Base-by-base conservation (phyloP, 352 stramenopile genomes). In the Globisporangium barbulae region DNA sequence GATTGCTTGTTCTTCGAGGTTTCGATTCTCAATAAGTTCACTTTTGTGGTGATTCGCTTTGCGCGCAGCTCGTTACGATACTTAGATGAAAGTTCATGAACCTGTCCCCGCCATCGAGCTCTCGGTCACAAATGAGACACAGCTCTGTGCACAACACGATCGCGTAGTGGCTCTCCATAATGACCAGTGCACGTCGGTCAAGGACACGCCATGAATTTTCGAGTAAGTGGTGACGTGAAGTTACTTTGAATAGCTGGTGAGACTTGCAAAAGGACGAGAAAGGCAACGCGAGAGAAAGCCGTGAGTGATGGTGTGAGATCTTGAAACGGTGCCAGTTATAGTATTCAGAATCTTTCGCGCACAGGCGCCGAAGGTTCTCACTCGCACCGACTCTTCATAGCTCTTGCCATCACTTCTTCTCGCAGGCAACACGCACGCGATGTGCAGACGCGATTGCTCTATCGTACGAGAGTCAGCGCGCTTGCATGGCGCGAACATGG, bases 401-500 rank as follows among this genome's bases (percentile, higher is more conserved):
- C 21, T 19, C 8, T 31, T 53, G 45, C 2, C 35, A 41, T 15
- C 35, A 21, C 22, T 15, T 8, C 19, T 48, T 22, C 3, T 35
- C 1, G 2, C 2, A 13, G 5, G n/a, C 28, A 35, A 17, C 15
- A 12, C n/a, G 15, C 10, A 42, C 15, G 50, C 50, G 50, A 57
- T 57, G 30, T 12, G 30, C 30, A 57, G 50, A 30, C 30, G 9
- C 19, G 28, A 57, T 42, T 57, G 17, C 10, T 25, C 48, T 13
- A 53, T 22, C 28, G n/a, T 28, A 21, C 12, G 50, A 35, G 28
- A 56, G 50, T 41, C 50, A 28, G 50, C 33, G 15, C 28, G 15
- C 50, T 22, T 30, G 48, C 48, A 41, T 35, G n/a, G 17, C 50
- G 31, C 30, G 30, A 57, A 57, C 42, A 57, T 57, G 50, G 50